Base-by-base conservation (phyloP, 352 stramenopile genomes). In the Phytophthora pinifolia region DNA sequence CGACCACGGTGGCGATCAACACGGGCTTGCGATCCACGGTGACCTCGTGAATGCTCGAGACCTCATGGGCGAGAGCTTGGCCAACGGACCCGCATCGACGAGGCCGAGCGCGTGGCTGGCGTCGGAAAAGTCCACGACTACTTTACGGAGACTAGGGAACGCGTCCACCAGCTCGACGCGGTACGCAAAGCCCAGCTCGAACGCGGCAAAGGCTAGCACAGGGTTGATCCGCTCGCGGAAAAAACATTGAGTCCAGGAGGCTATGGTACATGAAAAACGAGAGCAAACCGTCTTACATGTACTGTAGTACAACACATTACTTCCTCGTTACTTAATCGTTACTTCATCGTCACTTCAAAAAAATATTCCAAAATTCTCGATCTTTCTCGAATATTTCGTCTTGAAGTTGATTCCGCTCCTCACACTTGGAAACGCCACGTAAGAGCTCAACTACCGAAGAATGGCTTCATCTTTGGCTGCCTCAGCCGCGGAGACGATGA, bases 401-500 rank as follows among this genome's bases (percentile, higher is more conserved):
- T 59, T 59, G 18, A 44, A 64, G 41, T 53, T 39, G 14, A 34
- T 27, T 27, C 22, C 31, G 22, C 39, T 27, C 18, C 38, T 25
- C 56, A 64, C 20, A 50, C 30, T 55, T 46, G 30, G 22, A 60
- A 60, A 13, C 31, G 22, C 22, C 22, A 31, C 7, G 17, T 9
- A 33, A 33, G 36, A 60, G 17, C 10, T n/a, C 2, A 6, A 5
- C 22, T 27, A 27, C 4, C 3, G 22, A 15, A 30, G 32, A 31
- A 67, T 77, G 69, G 54, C 55, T 7, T 57, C 60, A 30, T 17
- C 43, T 41, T 29, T 47, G 30, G 25, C 53, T 2, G n/a, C 46
- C 4, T 33, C 44, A 6, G 27, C 48, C 6, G 6, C 25, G 12
- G 61, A 78, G 57, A 79, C 72, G 48, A 89, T 94, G 46, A 87